Conservation (phyloP, 1,284 basidiomycete species). For the Marasmius tenuissimus region DNA sequence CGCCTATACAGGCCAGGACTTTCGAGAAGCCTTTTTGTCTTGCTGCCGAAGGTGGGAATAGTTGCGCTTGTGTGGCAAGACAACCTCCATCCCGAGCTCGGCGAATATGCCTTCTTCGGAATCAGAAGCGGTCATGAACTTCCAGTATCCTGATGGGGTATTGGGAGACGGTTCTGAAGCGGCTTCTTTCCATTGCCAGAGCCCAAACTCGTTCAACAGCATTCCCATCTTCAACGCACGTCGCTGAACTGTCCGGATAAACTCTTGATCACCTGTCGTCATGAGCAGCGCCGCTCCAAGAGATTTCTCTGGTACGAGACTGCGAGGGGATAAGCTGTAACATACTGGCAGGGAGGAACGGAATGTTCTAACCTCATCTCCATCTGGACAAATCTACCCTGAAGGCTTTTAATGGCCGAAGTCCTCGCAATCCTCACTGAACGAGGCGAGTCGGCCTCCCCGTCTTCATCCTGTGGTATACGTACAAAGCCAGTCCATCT, state of each 20-base stretch:
- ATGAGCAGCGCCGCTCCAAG: slow-evolving; percentile 48
- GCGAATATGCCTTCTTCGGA: slow-evolving; percentile 46
- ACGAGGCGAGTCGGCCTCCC: slow-evolving; percentile 17
- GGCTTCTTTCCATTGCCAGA: slow-evolving; percentile 48
- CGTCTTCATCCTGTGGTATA: slow-evolving; percentile 34
- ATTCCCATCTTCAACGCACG: slow-evolving; percentile 43
- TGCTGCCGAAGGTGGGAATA: slow-evolving; percentile 11
- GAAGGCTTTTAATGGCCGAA: slow-evolving; percentile 25
- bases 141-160: slow-evolving; percentile 29
- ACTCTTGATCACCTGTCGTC: slow-evolving; percentile 52
- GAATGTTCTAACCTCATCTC: slow-evolving; percentile 40
- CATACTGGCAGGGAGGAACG: neutral
- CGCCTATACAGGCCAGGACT: no score
- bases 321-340: slow-evolving; percentile 20
- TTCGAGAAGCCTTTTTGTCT: neutral
- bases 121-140: slow-evolving; percentile 34
- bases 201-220: slow-evolving; percentile 54
- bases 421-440: slow-evolving; percentile 27
- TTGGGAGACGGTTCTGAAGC: neutral
- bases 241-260: slow-evolving; percentile 38
- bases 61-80: slow-evolving; percentile 44
- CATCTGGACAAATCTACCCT: slow-evolving; percentile 40
- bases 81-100: slow-evolving; percentile 41
- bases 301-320: slow-evolving; percentile 49
- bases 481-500: slow-evolving; percentile 52